Conservation (phyloP, 2,329 filamentous ascomycete genomes). For the Pestalotiopsis fici region DNA sequence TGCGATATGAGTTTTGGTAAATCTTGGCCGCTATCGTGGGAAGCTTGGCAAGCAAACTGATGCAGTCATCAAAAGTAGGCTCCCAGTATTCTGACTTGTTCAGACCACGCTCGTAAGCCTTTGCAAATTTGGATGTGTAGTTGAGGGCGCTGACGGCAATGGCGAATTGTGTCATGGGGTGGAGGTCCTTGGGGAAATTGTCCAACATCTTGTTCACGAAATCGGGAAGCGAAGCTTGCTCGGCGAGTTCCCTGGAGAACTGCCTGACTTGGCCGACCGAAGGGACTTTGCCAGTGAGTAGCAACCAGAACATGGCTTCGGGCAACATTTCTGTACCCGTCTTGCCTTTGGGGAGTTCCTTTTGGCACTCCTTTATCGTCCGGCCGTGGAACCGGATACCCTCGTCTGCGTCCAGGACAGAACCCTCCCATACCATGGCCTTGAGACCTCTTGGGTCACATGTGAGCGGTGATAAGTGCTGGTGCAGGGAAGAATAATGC, state of each 20-base stretch:
- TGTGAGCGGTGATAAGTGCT: neutral
- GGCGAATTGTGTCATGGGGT: conserved; percentile 98
- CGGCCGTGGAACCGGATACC: conserved; percentile 97
- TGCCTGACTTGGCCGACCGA: conserved; percentile 77
- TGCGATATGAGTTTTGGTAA: conserved; percentile 86
- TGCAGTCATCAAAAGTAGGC: conserved; percentile 93
- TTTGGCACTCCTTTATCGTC: conserved; percentile 97
- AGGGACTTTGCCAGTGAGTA: conserved; percentile 90
- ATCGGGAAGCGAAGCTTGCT: conserved; percentile 78
- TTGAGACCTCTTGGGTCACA: conserved; percentile 69
- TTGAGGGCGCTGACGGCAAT: conserved; percentile 95
- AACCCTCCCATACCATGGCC: conserved; percentile 98
- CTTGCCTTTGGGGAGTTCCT: conserved; percentile 87
- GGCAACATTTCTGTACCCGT: conserved; percentile 96
- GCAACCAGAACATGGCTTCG: conserved; percentile 99
- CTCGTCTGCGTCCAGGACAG: conserved; percentile 93
- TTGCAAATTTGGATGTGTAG: conserved; percentile 91
- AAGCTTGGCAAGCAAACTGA: conserved; percentile 91
- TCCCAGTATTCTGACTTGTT: conserved; percentile 99
- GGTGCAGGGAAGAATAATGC: neutral
- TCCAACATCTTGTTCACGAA: conserved; percentile 89
- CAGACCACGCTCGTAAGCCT: conserved; percentile 86
- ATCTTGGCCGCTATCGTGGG: conserved; percentile 97
- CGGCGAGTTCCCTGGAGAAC: conserved; percentile 84
- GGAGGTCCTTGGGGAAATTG: conserved; percentile 83